A percentile compares a stretch with the other conserved stretches of the same genome.
Conservation (phyloP, 768 basidiomycete species). For the Trichaptum fuscoviolaceum region DNA sequence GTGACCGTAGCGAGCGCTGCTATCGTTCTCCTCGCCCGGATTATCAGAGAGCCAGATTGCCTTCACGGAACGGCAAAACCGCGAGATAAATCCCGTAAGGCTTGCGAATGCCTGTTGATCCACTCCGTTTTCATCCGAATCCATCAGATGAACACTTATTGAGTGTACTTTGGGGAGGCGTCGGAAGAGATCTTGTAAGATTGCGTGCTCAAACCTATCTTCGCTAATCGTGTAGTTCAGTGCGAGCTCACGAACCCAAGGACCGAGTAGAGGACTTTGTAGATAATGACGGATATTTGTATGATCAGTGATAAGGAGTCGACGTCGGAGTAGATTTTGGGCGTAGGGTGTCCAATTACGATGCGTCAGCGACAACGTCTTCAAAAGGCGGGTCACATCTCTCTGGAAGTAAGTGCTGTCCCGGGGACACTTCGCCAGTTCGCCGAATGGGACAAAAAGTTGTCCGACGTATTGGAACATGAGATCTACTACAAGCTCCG, state of each 20-base stretch:
- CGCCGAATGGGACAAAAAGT: too few species aligned
- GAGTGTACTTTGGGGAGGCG: neutral
- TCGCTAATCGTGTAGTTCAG: neutral
- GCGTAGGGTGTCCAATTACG: neutral
- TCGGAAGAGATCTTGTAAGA: neutral
- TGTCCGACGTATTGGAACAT: too few species aligned
- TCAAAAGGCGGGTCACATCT: neutral
- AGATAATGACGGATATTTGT: neutral
- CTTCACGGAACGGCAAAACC: too few species aligned
- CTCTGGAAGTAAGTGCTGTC: too few species aligned
- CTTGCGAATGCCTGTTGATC: neutral
- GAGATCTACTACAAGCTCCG: too few species aligned
- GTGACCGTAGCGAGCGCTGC: too few species aligned
- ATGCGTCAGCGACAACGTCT: neutral
- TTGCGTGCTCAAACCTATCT: neutral
- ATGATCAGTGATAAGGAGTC: neutral
- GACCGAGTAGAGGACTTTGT: neutral
- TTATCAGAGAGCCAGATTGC: too few species aligned
- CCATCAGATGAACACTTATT: neutral
- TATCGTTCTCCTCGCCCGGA: too few species aligned
- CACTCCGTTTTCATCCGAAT: neutral
- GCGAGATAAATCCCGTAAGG: neutral
- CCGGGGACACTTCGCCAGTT: too few species aligned
- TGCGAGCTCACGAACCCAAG: neutral
- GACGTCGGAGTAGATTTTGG: neutral